These are phyloP conservation scores for Backusella westeae DNA, from an alignment of 192 early-diverging fungal genomes.

Conservation along the genomic window DNA sequence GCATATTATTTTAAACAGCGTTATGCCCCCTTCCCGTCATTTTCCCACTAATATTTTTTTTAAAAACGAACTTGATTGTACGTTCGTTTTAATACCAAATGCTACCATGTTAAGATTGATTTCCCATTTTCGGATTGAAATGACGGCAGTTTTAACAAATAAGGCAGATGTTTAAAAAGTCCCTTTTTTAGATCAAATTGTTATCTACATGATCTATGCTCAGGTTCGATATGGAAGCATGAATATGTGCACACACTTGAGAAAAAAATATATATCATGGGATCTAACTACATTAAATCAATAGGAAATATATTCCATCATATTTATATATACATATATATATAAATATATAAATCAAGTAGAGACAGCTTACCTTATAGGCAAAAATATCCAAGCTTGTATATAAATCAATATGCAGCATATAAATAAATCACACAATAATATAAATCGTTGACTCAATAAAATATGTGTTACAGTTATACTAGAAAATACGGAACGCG, in stretches of 20 bases:
- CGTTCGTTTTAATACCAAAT: background rate
- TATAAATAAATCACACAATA: no score
- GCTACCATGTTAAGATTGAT: background rate
- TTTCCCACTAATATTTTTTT: background rate
- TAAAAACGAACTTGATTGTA: background rate
- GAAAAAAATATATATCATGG: background rate
- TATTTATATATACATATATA: no score
- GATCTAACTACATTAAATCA: background rate
- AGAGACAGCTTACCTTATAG: no score
- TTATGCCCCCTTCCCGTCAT: no score
- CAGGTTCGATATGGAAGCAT: background rate
- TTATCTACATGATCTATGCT: background rate
- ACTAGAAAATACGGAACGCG: no score
- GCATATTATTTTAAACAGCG: background rate
- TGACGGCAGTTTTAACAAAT: background rate
- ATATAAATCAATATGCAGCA: no score
- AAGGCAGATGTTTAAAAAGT: background rate
- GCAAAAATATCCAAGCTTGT: no score
- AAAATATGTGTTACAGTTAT: no score
- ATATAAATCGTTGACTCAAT: no score
- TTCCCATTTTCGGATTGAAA: background rate
- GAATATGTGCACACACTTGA: background rate
- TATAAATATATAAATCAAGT: no score
- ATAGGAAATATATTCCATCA: background rate
- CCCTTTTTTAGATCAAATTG: background rate